Conservation (phyloP, 176 grass and related monocot genomes). For the Luzula sylvatica region DNA sequence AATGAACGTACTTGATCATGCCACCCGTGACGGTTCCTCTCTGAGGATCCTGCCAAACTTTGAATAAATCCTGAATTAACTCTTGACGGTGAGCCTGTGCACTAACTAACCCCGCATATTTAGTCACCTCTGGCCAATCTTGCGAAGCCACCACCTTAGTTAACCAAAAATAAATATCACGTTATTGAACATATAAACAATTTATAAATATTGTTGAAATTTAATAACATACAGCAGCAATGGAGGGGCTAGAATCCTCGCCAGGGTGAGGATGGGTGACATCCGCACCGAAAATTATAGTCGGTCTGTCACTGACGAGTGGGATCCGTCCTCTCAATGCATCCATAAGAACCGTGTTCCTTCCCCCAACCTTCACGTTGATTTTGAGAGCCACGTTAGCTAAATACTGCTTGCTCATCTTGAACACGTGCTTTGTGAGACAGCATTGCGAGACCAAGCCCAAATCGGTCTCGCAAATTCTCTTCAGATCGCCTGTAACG, state of each 20-base stretch:
- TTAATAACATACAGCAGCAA: constrained; percentile 40
- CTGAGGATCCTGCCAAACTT: constrained; percentile 83
- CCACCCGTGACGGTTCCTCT: constrained; percentile 53
- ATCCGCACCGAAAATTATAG: constrained; percentile 55
- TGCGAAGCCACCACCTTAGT: constrained; percentile 67
- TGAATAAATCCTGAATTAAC: constrained; percentile 78
- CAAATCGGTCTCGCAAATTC: constrained; percentile 38
- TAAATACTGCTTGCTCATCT: constrained; percentile 1
- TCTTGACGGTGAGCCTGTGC: constrained; percentile 66
- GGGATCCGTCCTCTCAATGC: constrained; percentile 30
- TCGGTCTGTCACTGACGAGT: constrained; percentile 30
- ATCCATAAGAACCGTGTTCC: constrained; percentile 46
- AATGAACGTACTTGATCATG: constrained; percentile 47
- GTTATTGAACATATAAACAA: too few species aligned
- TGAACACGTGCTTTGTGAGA: constrained; percentile 23
- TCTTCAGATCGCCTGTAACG: constrained; percentile 26
- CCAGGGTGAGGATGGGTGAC: constrained; percentile 49
- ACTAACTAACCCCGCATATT: constrained; percentile 49
- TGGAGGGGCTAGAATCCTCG: constrained; percentile 43
- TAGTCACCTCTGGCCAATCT: constrained; percentile 71
- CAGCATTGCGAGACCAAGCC: constrained; percentile 33
- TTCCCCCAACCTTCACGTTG: constrained; percentile 42
- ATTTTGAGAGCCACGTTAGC: constrained; percentile 36
- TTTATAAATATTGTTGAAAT: constrained; percentile 5
- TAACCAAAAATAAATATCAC: too few species aligned